phyloP scores from a whole-genome alignment of 1,284 basidiomycete genomes.

The Thecaphora thlaspeos region DNA sequence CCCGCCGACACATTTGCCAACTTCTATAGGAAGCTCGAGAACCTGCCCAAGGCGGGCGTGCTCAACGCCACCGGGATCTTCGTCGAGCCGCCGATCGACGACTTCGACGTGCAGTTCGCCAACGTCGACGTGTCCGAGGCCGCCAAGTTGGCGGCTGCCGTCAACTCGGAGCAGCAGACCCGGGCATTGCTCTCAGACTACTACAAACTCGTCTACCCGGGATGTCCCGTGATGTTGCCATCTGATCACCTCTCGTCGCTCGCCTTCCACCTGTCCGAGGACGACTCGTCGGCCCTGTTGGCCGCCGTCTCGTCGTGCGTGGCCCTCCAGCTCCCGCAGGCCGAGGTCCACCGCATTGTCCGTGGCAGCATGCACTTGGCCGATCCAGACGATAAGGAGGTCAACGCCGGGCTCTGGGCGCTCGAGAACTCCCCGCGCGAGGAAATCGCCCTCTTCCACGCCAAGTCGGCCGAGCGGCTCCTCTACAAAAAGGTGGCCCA shows the following conservation, averaged over 20 bases:
- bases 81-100: slow-evolving; percentile 20
- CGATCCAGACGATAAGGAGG: slow-evolving; percentile 27
- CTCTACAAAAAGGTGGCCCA: slow-evolving; percentile 30
- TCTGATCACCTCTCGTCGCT: slow-evolving; percentile 45
- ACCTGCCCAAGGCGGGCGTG: slow-evolving; percentile 44
- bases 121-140: slow-evolving; percentile 26
- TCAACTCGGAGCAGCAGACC: slow-evolving; percentile 39
- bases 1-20: slow-evolving; percentile 20
- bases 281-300: slow-evolving; percentile 43
- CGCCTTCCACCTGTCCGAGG: slow-evolving; percentile 47
- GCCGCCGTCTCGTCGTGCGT: slow-evolving; percentile 42
- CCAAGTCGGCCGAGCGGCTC: slow-evolving; percentile 41
- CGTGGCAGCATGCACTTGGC: slow-evolving; percentile 31
- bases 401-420: slow-evolving; percentile 28
- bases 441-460: slow-evolving; percentile 44
- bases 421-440: slow-evolving; percentile 31
- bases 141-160: slow-evolving; percentile 26
- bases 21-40: slow-evolving; percentile 44
- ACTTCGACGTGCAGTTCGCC: slow-evolving; percentile 26
- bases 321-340: slow-evolving; percentile 35
- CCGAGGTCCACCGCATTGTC: slow-evolving; percentile 39
- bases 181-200: slow-evolving; percentile 35
- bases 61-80: slow-evolving; percentile 10
- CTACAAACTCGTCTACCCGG: slow-evolving; percentile 48
- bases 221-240: slow-evolving; percentile 42